A percentile compares a stretch with the other conserved stretches of the same genome.
These are phyloP conservation scores for Orbilia oligospora DNA, from an alignment of 2,329 filamentous ascomycete species.

Conservation along the genomic window DNA sequence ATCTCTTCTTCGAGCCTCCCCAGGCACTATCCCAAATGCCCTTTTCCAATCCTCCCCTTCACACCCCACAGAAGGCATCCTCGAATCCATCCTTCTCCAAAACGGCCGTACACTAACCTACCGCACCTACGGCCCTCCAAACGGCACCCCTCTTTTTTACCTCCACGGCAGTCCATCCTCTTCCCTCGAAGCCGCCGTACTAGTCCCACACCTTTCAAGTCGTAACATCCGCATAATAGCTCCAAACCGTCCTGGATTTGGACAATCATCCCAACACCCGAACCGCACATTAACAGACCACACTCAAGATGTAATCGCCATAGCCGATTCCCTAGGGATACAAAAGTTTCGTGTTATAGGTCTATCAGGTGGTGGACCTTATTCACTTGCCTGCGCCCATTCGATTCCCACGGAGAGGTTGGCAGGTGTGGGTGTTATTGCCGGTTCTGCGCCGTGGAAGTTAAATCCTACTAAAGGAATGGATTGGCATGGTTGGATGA, in stretches of 20 bases:
- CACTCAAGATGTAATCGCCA: slow-evolving; percentile 38
- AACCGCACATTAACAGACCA: slow-evolving; percentile 47
- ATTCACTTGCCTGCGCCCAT: slow-evolving; percentile 52
- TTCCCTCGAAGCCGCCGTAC: slow-evolving; percentile 66
- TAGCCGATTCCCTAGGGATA: slow-evolving; percentile 41
- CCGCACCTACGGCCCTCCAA: slow-evolving; percentile 65
- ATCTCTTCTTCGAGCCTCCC: background rate
- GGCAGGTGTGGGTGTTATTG: slow-evolving; percentile 67
- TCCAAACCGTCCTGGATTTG: slow-evolving; percentile 69
- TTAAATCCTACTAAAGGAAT: slow-evolving; percentile 61
- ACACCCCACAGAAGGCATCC: slow-evolving; percentile 26
- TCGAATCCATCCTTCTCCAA: slow-evolving; percentile 34
- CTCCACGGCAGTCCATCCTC: slow-evolving; percentile 69
- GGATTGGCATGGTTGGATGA: slow-evolving; percentile 63
- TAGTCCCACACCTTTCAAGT: slow-evolving; percentile 64
- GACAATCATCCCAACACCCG: slow-evolving; percentile 67
- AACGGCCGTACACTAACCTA: slow-evolving; percentile 46
- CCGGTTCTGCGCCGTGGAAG: slow-evolving; percentile 66
- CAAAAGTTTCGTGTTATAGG: slow-evolving; percentile 56
- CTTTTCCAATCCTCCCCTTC: slow-evolving; percentile 3
- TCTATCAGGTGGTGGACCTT: slow-evolving; percentile 53
- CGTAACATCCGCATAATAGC: slow-evolving; percentile 66
- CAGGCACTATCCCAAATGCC: background rate
- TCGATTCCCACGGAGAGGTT: slow-evolving; percentile 63
- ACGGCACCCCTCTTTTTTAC: slow-evolving; percentile 65